Evolutionary conservation across 2,329 filamentous ascomycete species (phyloP).

Genomic region (Aureobasidium sp.): DNA sequence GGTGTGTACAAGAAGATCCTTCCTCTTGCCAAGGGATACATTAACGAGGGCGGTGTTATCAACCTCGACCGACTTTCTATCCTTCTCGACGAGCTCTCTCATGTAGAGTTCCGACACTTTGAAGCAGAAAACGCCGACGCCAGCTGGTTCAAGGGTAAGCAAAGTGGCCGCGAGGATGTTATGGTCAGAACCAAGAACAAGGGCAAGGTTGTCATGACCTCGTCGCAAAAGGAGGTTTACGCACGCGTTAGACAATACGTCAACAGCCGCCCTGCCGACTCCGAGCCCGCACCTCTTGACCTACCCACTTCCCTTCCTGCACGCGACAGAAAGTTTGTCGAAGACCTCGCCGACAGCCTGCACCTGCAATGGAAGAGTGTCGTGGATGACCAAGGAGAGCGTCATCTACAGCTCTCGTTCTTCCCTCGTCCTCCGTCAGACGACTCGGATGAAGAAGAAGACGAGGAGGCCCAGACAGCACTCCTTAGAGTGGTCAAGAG

Average conservation of each 20-base stretch:
- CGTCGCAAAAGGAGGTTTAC: constrained; percentile 74
- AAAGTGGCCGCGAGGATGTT: constrained; percentile 58
- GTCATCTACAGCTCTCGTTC: constrained; percentile 56
- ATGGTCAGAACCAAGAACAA: constrained; percentile 52
- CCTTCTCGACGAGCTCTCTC: constrained; percentile 73
- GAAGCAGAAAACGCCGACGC: constrained; percentile 83
- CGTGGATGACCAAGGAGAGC: constrained; percentile 54
- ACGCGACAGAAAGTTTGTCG: constrained; percentile 84
- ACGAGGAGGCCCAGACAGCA: constrained; percentile 77
- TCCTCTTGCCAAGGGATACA: constrained; percentile 81
- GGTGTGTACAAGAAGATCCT: constrained; percentile 87
- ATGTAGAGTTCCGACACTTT: constrained; percentile 88
- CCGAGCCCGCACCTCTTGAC: constrained; percentile 51
- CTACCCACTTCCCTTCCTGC: constrained; percentile 66
- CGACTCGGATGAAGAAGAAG: constrained; percentile 59
- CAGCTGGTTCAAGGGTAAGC: constrained; percentile 86
- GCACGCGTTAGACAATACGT: constrained; percentile 75
- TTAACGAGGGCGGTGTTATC: constrained; percentile 91
- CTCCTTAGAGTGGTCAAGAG: constrained; percentile 76
- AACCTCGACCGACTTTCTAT: constrained; percentile 71
- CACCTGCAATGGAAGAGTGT: constrained; percentile 58
- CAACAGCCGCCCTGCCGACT: constrained; percentile 52
- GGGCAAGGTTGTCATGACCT: constrained; percentile 64
- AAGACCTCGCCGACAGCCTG: constrained; percentile 68
- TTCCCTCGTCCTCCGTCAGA: constrained; percentile 41